Conservation (phyloP, 73 alveolate genomes). For the Paraurostyla sp. region DNA sequence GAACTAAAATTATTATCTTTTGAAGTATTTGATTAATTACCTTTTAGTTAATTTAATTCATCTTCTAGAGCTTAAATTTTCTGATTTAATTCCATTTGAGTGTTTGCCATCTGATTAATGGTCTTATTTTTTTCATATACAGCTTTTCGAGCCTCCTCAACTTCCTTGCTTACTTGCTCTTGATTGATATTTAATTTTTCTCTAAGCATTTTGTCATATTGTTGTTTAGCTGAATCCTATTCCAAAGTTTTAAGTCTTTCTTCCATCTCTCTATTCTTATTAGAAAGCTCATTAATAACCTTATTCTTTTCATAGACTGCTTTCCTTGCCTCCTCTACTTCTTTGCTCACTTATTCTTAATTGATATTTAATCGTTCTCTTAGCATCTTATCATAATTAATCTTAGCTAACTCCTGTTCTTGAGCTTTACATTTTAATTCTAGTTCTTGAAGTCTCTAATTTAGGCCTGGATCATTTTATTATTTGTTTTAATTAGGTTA, state of each 20-base stretch:
- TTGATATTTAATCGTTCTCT: conserved; percentile 9
- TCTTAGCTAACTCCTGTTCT: not conserved
- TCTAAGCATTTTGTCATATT: conserved; percentile 30
- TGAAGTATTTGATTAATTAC: not conserved
- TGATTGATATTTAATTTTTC: conserved; percentile 6
- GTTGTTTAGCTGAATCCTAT: not conserved
- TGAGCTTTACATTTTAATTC: not conserved
- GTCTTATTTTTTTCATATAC: conserved; percentile 53
- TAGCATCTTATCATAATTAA: conserved; percentile 5
- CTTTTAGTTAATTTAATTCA: not conserved
- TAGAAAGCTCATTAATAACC: not conserved
- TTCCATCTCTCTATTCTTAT: conserved; percentile 25
- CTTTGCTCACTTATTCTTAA: conserved; percentile 21
- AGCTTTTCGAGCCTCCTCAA: conserved; percentile 57
- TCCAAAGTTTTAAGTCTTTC: not conserved
- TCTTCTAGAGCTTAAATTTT: not conserved
- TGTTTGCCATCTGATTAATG: conserved; percentile 28
- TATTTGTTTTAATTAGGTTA: not conserved
- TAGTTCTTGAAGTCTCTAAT: not conserved
- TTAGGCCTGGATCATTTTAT: not conserved
- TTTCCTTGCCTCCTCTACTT: conserved; percentile 67
- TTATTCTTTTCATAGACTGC: conserved; percentile 58
- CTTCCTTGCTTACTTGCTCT: conserved; percentile 33
- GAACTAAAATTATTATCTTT: not conserved
- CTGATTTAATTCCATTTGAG: conserved; percentile 2